Percentiles rank a stretch among this genome's conserved stretches.
Conservation (phyloP, 1,284 basidiomycete species). For the Trametes hirsuta region DNA sequence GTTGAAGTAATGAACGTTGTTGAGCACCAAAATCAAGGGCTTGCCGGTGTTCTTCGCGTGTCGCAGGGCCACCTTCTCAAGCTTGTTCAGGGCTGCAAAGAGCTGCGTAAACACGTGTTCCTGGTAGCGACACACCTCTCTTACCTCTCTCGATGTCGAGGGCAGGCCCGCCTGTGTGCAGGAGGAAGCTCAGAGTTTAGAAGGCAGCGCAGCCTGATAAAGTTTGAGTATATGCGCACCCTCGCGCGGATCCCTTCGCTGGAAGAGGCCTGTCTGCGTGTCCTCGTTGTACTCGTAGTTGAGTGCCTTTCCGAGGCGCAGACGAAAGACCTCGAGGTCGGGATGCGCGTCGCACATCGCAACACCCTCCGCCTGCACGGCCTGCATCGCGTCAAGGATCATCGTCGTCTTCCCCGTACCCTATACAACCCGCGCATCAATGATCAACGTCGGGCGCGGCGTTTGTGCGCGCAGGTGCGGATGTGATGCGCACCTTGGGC, state of each 20-base stretch:
- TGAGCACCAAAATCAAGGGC: slow-evolving; percentile 80
- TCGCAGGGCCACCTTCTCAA: slow-evolving; percentile 83
- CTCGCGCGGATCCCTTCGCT: slow-evolving; percentile 82
- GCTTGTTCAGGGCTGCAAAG: slow-evolving; percentile 70
- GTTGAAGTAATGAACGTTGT: slow-evolving; percentile 78
- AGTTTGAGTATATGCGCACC: slow-evolving; percentile 40
- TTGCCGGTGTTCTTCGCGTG: slow-evolving; percentile 58
- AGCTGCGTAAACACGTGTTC: background rate
- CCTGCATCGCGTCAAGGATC: slow-evolving; percentile 81
- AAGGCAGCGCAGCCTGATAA: background rate
- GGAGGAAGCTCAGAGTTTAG: background rate
- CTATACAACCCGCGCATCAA: slow-evolving; percentile 29
- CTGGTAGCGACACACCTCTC: background rate
- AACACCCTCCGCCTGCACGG: slow-evolving; percentile 71
- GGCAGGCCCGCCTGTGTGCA: slow-evolving; percentile 65
- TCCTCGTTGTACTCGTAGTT: slow-evolving; percentile 85
- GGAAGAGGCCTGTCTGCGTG: slow-evolving; percentile 77
- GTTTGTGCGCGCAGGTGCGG: background rate
- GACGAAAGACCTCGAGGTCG: slow-evolving; percentile 76
- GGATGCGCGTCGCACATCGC: slow-evolving; percentile 61
- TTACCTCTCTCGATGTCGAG: slow-evolving; percentile 83
- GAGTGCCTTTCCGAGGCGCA: slow-evolving; percentile 79
- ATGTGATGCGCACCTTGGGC: slow-evolving; percentile 56
- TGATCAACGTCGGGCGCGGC: slow-evolving; percentile 2
- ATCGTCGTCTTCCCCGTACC: slow-evolving; percentile 77